These are phyloP conservation scores for Suillus brevipes DNA, from an alignment of 768 basidiomycete species.

Conservation along the genomic window DNA sequence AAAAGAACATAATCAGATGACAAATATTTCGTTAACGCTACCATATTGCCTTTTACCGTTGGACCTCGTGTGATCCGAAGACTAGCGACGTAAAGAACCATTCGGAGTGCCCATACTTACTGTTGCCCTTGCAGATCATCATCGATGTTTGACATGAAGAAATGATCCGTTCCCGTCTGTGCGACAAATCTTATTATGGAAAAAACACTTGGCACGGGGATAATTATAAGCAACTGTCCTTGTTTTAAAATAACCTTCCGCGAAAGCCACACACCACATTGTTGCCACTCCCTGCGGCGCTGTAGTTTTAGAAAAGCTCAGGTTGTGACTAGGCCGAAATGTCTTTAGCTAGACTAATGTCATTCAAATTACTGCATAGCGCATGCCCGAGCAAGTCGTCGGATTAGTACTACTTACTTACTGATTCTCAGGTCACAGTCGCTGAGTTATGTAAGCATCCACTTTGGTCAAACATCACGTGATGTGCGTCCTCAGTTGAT, in stretches of 20 bases:
- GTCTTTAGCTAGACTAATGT: neutral
- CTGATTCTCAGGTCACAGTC: neutral
- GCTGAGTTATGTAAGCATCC: neutral
- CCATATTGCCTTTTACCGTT: neutral
- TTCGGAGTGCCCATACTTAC: neutral
- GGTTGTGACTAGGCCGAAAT: neutral
- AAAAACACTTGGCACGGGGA: neutral
- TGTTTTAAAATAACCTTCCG: neutral
- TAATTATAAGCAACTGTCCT: neutral
- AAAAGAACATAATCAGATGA: neutral
- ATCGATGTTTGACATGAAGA: neutral
- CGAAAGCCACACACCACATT: neutral
- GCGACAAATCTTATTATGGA: neutral
- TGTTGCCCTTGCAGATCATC: neutral
- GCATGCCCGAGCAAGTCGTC: neutral
- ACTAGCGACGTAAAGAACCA: neutral
- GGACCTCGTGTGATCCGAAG: neutral
- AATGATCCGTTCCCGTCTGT: neutral
- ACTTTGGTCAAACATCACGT: conserved; percentile 12
- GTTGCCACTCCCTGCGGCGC: neutral
- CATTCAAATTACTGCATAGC: neutral
- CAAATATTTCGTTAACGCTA: conserved; percentile 1
- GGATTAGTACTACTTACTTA: no score
- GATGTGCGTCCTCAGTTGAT: neutral
- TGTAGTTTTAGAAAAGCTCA: neutral